Evolutionary conservation across 2,329 filamentous ascomycete genomes (phyloP), one percentile per base, ranked within the genome.

Genomic region (Colletotrichum sp.): DNA sequence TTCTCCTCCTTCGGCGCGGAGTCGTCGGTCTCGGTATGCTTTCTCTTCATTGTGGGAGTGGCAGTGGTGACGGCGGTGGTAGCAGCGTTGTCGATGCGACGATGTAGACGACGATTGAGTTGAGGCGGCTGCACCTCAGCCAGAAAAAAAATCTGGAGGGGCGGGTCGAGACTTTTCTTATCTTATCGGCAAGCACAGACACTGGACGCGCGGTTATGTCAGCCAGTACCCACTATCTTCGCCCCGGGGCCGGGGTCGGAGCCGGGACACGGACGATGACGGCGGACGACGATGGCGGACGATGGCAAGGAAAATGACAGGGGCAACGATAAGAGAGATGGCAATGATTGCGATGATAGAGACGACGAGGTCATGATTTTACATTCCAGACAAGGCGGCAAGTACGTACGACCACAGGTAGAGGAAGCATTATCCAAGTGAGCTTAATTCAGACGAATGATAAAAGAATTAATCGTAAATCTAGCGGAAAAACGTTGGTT

Each of bases 21-120:
- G 78, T 87, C 89, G 73, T 89, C 86, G 77, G 92, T 88, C 72
- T 89, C 86, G 77, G 92, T 88, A 78, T 92, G 86, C 85, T 93
- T 93, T 76, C 92, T 88, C 84, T 93, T 93, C 90, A 92, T 91
- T 58, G 76, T 84, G 78, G 69, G 8, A n/a, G 28, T 52, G 48
- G 30, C 58, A 8, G 58, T 63, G 43, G 43, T 13, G 43, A 13
- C 6, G 43, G 7, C 43, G 12, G 43, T 24, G 43, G 43, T 52
- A 26, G 28, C 24, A 58, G 55, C 26, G 24, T 58, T 30, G 55
- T 26, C 55, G 24, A 68, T 43, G 34, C n/a, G 43, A 52, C 43
- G 43, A 52, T 52, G 43, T 21, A 24, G 43, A 21, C 43, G 43
- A n/a, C 60, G 8, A 38, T 63, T 21, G n/a, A 52, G 10, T 52